Evolutionary conservation across 2,329 filamentous ascomycete genomes (phyloP).

Genomic region (Coleophoma crateriformis): DNA sequence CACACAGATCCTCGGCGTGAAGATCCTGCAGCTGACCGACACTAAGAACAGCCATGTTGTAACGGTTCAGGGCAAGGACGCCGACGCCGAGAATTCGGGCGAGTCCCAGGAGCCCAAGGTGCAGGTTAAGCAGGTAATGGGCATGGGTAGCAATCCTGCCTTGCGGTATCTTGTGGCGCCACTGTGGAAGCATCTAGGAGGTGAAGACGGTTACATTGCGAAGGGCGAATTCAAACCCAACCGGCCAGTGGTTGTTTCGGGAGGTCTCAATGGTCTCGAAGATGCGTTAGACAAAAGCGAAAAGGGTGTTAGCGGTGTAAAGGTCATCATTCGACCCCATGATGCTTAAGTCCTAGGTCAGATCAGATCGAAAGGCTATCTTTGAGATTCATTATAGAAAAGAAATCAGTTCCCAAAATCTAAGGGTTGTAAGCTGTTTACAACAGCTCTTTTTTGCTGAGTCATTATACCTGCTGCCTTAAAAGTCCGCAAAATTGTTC

Average conservation of each 20-base stretch:
- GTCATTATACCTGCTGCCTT: too few species aligned
- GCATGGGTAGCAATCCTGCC: not conserved
- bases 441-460: too few species aligned
- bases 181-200: not conserved
- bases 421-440: too few species aligned
- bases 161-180: not conserved
- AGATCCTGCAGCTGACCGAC: conserved; percentile 18
- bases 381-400: too few species aligned
- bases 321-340: not conserved
- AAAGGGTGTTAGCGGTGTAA: not conserved
- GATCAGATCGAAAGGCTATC: too few species aligned
- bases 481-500: too few species aligned
- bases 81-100: conserved; percentile 1
- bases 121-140: not conserved
- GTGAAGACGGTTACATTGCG: not conserved
- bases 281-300: not conserved
- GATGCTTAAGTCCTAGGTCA: not conserved
- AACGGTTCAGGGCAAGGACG: conserved; percentile 7
- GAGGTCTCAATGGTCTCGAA: not conserved
- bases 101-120: not conserved
- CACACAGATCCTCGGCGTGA: conserved; percentile 25
- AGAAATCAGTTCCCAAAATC: too few species aligned
- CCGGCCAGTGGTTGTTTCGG: not conserved
- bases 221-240: not conserved
- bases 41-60: conserved; percentile 14